Evolutionary conservation across 1,139 yeast genomes (phyloP).

Genomic region (Spathaspora jeffriesii): DNA sequence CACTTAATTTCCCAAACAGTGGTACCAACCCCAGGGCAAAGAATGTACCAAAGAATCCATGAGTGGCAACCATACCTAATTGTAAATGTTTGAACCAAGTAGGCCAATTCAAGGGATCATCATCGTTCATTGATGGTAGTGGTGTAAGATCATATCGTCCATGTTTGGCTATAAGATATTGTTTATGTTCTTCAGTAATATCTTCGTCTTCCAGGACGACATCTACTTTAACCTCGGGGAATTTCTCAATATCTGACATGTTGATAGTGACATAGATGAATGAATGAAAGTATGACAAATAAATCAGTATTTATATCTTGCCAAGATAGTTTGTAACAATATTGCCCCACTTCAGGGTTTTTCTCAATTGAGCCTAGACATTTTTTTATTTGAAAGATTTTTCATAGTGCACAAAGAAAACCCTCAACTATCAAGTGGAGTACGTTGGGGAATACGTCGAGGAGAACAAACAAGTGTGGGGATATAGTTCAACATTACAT

Average conservation of each 20-base stretch:
- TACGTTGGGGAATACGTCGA: neutral
- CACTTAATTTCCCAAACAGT: constrained; percentile 15
- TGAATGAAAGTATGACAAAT: neutral
- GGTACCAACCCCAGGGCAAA: constrained; percentile 24
- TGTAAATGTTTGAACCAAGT: constrained; percentile 13
- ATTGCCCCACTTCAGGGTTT: neutral
- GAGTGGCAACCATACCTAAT: constrained; percentile 18
- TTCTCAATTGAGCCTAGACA: neutral
- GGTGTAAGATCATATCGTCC: constrained; percentile 18
- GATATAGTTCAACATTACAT: neutral
- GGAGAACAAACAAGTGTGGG: constrained; percentile 1
- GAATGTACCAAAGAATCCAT: constrained; percentile 20
- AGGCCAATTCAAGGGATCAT: constrained; percentile 22
- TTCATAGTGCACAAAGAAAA: neutral
- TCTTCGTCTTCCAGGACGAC: constrained; percentile 2
- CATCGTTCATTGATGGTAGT: constrained; percentile 17
- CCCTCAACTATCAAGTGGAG: neutral
- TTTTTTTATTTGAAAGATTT: neutral
- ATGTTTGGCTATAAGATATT: constrained; percentile 17
- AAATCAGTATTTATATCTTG: neutral
- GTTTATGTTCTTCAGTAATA: constrained; percentile 12
- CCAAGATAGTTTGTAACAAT: neutral
- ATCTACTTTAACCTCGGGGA: neutral
- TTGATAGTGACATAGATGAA: neutral
- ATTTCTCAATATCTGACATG: constrained; percentile 1